These are phyloP conservation scores for Emmonsiellopsis sp. DNA, from an alignment of 2,329 filamentous ascomycete species.

Conservation along the genomic window DNA sequence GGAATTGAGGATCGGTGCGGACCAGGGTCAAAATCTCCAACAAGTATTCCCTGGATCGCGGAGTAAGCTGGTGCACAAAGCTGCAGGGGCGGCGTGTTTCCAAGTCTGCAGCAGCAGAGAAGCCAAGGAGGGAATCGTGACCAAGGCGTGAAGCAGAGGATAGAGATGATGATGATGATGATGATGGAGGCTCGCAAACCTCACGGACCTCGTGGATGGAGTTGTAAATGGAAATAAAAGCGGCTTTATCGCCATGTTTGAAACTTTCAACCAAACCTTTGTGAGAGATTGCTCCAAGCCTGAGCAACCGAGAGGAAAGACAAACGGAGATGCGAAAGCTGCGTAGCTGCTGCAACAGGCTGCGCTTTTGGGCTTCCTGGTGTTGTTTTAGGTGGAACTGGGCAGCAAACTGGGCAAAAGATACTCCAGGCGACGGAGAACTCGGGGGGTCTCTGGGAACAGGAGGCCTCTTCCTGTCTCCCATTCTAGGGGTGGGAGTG, in stretches of 20 bases:
- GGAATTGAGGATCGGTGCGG: conserved; percentile 76
- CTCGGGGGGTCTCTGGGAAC: conserved; percentile 2
- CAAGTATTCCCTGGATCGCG: conserved; percentile 63
- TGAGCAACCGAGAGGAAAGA: conserved; percentile 32
- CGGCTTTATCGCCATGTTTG: conserved; percentile 36
- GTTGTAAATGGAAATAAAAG: conserved; percentile 36
- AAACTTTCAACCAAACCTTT: conserved; percentile 36
- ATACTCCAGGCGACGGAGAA: conserved; percentile 19
- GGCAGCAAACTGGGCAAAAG: conserved; percentile 36
- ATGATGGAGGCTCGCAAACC: conserved; percentile 24
- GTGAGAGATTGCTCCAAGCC: conserved; percentile 32
- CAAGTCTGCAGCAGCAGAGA: conserved; percentile 25
- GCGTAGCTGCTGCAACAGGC: conserved; percentile 30
- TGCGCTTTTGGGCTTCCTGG: conserved; percentile 31
- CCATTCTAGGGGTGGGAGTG: conserved; percentile 9
- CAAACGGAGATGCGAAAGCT: conserved; percentile 34
- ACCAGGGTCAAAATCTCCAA: conserved; percentile 72
- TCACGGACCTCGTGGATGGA: conserved; percentile 36
- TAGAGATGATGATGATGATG: neutral
- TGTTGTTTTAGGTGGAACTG: conserved; percentile 33
- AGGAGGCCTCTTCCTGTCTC: neutral
- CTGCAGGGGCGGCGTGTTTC: conserved; percentile 23
- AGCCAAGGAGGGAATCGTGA: conserved; percentile 26
- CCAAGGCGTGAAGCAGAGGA: conserved; percentile 17
- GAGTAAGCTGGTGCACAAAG: conserved; percentile 57